These are phyloP conservation scores for Porphyridium purpureum DNA, from an alignment of 23 red algal species.

Conservation along the genomic window DNA sequence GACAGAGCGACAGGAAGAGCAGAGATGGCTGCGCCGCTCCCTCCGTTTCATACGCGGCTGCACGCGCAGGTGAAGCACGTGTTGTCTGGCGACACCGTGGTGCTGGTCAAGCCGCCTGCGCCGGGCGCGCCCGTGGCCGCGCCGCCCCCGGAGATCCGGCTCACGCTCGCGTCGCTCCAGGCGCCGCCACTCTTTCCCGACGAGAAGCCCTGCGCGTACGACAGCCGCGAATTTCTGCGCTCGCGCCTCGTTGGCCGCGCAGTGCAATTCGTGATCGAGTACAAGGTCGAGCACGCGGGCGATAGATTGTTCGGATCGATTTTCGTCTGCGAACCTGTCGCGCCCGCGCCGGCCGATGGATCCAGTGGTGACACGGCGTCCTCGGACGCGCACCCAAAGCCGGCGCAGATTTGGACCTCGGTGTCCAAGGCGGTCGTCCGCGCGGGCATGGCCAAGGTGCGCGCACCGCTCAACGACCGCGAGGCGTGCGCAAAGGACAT, in stretches of 20 bases:
- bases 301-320: conserved; percentile 28
- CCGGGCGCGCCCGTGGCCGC: too few relatives aligned
- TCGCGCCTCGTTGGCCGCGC: conserved; percentile 29
- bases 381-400: too few relatives aligned
- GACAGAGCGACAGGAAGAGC: too few relatives aligned
- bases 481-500: conserved; percentile 34
- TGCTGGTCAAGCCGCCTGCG: conserved; percentile 34
- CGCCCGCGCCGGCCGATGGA: not conserved
- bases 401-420: too few relatives aligned
- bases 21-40: too few relatives aligned
- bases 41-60: too few relatives aligned
- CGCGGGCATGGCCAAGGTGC: conserved; percentile 23
- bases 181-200: conserved; percentile 20
- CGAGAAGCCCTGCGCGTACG: conserved; percentile 60
- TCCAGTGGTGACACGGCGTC: not conserved
- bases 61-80: conserved; percentile 78
- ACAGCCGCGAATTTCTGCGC: conserved; percentile 35
- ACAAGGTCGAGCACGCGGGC: conserved; percentile 14
- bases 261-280: conserved; percentile 61
- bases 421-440: conserved; percentile 20
- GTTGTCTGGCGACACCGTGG: conserved; percentile 53
- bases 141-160: conserved; percentile 66
- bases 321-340: not conserved
- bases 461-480: conserved; percentile 12
- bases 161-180: conserved; percentile 37